Percentiles rank a stretch among this genome's conserved stretches.
Evolutionary conservation across 441 rosid species (phyloP).

Genomic region (Francoa sonchifolia): DNA sequence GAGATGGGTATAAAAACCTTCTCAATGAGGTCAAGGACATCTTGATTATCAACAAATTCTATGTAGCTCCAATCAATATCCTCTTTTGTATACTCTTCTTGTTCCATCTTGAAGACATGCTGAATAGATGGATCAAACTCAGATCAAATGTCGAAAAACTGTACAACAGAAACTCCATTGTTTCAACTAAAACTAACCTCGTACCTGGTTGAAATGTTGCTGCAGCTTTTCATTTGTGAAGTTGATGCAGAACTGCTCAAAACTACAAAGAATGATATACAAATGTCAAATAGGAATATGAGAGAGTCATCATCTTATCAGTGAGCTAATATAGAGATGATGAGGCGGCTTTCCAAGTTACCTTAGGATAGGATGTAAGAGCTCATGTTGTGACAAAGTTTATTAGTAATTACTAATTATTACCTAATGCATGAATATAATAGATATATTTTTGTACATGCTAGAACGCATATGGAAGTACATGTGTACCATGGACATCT

Average conservation of each 20-base stretch:
- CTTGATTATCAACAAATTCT: constrained; percentile 66
- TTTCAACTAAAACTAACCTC: background rate
- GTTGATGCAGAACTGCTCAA: constrained; percentile 74
- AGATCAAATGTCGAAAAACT: background rate
- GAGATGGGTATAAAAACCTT: constrained; percentile 40
- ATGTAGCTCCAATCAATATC: no score
- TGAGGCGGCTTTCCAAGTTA: background rate
- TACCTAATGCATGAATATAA: no score
- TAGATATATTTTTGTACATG: no score
- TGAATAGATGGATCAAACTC: constrained; percentile 18
- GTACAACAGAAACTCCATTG: background rate
- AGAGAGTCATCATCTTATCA: background rate
- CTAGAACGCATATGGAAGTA: no score
- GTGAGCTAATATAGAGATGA: background rate
- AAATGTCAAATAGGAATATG: background rate
- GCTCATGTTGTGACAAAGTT: no score
- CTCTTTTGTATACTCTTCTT: constrained; percentile 63
- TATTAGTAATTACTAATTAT: no score
- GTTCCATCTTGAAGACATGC: constrained; percentile 83
- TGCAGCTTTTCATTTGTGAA: constrained; percentile 71
- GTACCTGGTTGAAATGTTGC: constrained; percentile 73
- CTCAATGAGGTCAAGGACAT: constrained; percentile 65
- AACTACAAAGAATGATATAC: constrained; percentile 19
- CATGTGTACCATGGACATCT: background rate
- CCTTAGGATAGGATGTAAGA: no score